phyloP scores from a whole-genome alignment of 78 protist species.

The Polysphondylium violaceum region DNA sequence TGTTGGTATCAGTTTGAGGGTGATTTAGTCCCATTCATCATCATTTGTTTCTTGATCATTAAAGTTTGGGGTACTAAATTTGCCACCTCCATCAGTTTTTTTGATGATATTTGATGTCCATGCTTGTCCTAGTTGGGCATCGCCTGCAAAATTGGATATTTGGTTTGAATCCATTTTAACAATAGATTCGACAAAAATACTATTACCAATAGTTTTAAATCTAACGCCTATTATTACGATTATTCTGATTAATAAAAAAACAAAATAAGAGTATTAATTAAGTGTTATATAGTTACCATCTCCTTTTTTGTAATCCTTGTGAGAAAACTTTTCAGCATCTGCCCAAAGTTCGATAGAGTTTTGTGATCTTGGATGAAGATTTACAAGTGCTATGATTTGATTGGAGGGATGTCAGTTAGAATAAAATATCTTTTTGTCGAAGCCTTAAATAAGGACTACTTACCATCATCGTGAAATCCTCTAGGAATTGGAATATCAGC shows the following conservation, averaged over 20 bases:
- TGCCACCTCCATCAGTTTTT: too few species aligned
- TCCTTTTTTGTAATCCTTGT: slow-evolving; percentile 26
- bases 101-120: slow-evolving; percentile 1
- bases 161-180: slow-evolving; percentile 53
- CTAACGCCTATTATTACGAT: not conserved
- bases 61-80: too few species aligned
- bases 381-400: not conserved
- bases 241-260: not conserved
- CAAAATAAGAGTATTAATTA: too few species aligned
- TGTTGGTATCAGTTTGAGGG: too few species aligned
- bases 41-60: too few species aligned
- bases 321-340: slow-evolving; percentile 39
- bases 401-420: not conserved
- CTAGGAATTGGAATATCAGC: slow-evolving; percentile 35
- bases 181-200: slow-evolving; percentile 25
- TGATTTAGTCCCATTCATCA: too few species aligned
- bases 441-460: not conserved
- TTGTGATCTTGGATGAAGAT: not conserved
- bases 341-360: slow-evolving; percentile 46
- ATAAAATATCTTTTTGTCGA: not conserved
- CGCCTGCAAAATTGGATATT: slow-evolving; percentile 51
- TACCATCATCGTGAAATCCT: slow-evolving; percentile 55
- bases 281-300: too few species aligned
- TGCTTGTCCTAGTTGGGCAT: slow-evolving; percentile 6
- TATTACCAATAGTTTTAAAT: slow-evolving; percentile 44